A percentile compares a stretch with the other conserved stretches of the same genome.
phyloP scores from a whole-genome alignment of 106 monocot genomes.

The Acorus gramineus region DNA sequence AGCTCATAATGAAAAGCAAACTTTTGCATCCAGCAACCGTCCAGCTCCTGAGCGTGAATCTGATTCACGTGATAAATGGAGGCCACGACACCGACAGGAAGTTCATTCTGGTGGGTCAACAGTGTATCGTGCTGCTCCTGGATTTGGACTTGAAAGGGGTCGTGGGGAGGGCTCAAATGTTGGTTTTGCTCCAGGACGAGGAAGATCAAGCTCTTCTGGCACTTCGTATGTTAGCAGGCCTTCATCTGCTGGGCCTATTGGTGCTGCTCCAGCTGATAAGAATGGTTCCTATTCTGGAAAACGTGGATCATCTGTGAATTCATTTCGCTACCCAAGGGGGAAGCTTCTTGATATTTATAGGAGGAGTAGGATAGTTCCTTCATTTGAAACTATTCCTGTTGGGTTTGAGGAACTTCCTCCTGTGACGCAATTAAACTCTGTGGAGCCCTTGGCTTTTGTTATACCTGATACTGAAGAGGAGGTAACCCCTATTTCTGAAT shows the following conservation, averaged over 20 bases:
- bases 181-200: slow-evolving; percentile 83
- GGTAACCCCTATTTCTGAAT: slow-evolving; percentile 20
- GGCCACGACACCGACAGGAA: slow-evolving; percentile 88
- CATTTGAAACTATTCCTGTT: slow-evolving; percentile 28
- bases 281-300: slow-evolving; percentile 17
- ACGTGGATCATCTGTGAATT: slow-evolving; percentile 13
- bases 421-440: slow-evolving; percentile 32
- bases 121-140: slow-evolving; percentile 74
- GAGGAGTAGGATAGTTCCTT: slow-evolving; percentile 21
- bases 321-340: slow-evolving; percentile 77
- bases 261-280: slow-evolving; percentile 30
- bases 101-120: slow-evolving; percentile 38
- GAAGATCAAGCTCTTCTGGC: slow-evolving; percentile 39
- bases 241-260: slow-evolving; percentile 44
- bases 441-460: slow-evolving; percentile 66
- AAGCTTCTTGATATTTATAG: slow-evolving; percentile 99
- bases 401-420: slow-evolving; percentile 44
- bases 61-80: slow-evolving; percentile 97
- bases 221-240: slow-evolving; percentile 12
- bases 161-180: slow-evolving; percentile 35
- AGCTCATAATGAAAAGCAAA: slow-evolving; percentile 45
- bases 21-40: slow-evolving; percentile 33
- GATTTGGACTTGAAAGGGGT: slow-evolving; percentile 73
- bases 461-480: slow-evolving; percentile 62
- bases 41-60: slow-evolving; percentile 27